Percentiles rank a stretch among this genome's conserved stretches.
Evolutionary conservation across 208 protist genomes (phyloP).

Genomic region (Trypanosoma platydactyli): DNA sequence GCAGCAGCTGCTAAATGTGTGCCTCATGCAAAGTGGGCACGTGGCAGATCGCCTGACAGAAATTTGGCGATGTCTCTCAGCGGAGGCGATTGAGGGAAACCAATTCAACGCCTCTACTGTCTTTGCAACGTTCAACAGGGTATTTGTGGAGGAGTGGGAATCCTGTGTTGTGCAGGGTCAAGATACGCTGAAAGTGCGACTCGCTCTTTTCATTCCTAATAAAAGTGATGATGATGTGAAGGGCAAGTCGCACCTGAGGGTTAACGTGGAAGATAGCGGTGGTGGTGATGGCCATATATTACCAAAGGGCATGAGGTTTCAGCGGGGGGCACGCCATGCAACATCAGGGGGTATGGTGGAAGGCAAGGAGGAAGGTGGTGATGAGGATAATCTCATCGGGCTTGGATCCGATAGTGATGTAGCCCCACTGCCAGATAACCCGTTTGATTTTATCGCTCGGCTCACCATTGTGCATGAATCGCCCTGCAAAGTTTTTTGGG

Average conservation of each 20-base stretch:
- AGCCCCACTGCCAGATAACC: slow-evolving; percentile 24
- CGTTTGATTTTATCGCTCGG: slow-evolving; percentile 37
- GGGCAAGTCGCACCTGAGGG: not conserved
- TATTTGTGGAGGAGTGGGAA: slow-evolving; percentile 62
- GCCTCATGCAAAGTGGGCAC: slow-evolving; percentile 60
- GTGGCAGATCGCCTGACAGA: slow-evolving; percentile 50
- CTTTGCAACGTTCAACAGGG: slow-evolving; percentile 37
- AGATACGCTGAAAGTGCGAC: slow-evolving; percentile 29
- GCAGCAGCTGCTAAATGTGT: slow-evolving; percentile 62
- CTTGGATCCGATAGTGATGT: not conserved
- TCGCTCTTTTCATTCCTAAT: slow-evolving; percentile 10
- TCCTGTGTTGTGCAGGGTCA: slow-evolving; percentile 38
- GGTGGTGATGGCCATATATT: too few species aligned
- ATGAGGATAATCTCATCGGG: not conserved
- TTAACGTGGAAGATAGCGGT: slow-evolving; percentile 3
- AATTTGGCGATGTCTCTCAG: slow-evolving; percentile 40
- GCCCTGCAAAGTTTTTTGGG: slow-evolving; percentile 19
- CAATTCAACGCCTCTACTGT: slow-evolving; percentile 24
- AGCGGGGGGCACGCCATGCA: not conserved
- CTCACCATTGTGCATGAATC: slow-evolving; percentile 20
- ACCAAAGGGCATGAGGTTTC: slow-evolving; percentile 28
- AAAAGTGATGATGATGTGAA: not conserved
- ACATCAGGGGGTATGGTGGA: not conserved
- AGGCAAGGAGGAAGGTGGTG: not conserved
- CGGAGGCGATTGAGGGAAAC: slow-evolving; percentile 23